Percentiles rank a stretch among this genome's conserved stretches.
Evolutionary conservation across 2,329 filamentous ascomycete genomes (phyloP).

Genomic region (Ceratocystis cacaofunesta): DNA sequence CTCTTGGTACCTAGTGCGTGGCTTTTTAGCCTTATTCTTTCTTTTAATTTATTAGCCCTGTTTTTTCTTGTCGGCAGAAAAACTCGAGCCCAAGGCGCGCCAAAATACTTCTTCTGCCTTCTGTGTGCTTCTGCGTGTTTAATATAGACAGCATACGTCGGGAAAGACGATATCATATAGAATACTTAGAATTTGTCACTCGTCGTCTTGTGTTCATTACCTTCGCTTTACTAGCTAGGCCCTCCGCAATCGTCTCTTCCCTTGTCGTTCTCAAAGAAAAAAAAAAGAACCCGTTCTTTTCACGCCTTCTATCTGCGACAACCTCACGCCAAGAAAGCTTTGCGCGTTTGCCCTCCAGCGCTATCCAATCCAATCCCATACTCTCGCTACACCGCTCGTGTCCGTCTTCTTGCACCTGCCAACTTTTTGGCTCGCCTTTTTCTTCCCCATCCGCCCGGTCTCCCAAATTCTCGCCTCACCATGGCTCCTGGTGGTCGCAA

Average conservation of each 20-base stretch:
- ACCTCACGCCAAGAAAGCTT: background rate
- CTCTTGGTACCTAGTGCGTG: too few species aligned
- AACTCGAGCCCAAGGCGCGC: slow-evolving; percentile 4
- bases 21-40: background rate
- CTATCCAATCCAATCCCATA: background rate
- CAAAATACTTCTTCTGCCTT: background rate
- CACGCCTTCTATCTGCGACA: slow-evolving; percentile 1
- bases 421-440: background rate
- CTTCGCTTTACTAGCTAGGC: background rate
- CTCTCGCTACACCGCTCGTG: background rate
- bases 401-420: background rate
- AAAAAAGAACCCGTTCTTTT: background rate
- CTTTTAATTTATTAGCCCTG: background rate
- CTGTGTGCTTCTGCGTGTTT: background rate
- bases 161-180: background rate
- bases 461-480: slow-evolving; percentile 13
- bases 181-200: background rate
- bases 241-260: background rate
- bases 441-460: background rate
- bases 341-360: background rate
- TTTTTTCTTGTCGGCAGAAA: background rate
- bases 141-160: background rate
- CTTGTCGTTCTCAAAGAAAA: background rate
- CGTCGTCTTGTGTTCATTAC: background rate
- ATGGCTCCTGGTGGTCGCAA: slow-evolving; percentile 17